phyloP scores from a whole-genome alignment of 305 asterid genomes.

The Solanum hybrid region DNA sequence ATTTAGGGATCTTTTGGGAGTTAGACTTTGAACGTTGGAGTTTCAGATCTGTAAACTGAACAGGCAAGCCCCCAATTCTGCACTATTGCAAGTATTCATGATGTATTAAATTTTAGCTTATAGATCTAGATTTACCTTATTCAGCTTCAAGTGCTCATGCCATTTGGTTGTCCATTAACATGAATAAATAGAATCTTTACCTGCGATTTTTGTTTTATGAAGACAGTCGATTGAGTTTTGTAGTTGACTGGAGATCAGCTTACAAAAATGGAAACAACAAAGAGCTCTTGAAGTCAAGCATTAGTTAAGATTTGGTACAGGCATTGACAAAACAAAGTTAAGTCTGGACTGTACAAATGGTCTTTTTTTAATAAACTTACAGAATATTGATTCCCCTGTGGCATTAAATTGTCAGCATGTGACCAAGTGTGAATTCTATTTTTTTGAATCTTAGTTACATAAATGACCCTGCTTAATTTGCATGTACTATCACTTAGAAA shows the following conservation, averaged over 20 bases:
- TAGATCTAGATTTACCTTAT: background rate
- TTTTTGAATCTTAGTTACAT: background rate
- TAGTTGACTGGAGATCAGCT: background rate
- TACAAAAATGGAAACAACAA: background rate
- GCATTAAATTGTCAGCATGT: background rate
- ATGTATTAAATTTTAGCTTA: background rate
- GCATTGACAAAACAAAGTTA: background rate
- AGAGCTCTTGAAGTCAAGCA: background rate
- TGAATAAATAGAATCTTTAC: background rate
- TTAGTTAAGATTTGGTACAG: background rate
- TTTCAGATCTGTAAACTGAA: background rate
- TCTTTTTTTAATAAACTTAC: background rate
- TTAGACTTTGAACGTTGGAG: background rate
- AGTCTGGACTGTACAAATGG: background rate
- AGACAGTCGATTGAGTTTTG: background rate
- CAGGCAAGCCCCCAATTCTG: background rate
- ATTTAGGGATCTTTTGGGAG: background rate
- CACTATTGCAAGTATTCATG: background rate
- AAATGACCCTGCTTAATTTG: background rate
- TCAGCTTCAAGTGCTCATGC: background rate
- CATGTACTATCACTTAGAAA: background rate
- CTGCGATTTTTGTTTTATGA: background rate
- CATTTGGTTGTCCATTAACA: background rate
- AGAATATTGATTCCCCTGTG: background rate
- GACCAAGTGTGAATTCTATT: background rate